Base-by-base conservation (phyloP, 1,139 yeast genomes). In the Suhomyces atakaporum region DNA sequence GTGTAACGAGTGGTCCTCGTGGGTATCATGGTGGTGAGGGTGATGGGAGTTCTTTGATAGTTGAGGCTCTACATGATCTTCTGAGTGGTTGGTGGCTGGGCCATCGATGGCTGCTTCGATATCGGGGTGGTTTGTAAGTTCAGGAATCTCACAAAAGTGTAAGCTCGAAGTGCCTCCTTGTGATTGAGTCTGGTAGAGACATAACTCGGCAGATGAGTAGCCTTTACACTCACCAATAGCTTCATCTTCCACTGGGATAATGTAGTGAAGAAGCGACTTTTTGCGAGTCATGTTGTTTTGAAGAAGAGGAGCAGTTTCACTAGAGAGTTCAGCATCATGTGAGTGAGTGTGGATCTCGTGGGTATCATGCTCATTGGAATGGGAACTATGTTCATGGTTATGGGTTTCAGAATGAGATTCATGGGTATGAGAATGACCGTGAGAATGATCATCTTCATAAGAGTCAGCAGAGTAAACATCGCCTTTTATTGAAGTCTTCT, bases 171-270 rank as follows among this genome's bases (percentile, higher is more conserved):
- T 42, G 16, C 29, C 30, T 4, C 20, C 26, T 5, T 25, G 16
- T 5, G 27, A 16, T 19, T 33, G 30, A 16, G 25, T 26, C 10
- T 39, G 31, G 31, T 49, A 49, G 5, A 54, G 44, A 27, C 62
- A 58, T 10, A 53, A 45, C 44, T 73, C 78, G 0, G 78, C 75
- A 19, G 76, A 69, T 1, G 75, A 54, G 47, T 72, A 76, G 1
- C 82, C 82, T 56, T 73, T 73, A 49, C 82, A 77, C 44, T 72
- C 77, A 2, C 81, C 78, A 26, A 60, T 46, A 16, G 47, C 41
- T 11, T 49, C 54, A n/a, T 54, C 59, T 16, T 58, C 53, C 9
- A 29, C 29, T 10, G 46, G 44, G 2, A 45, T 44, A 31, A 66
- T 48, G 31, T 51, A 53, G 41, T 63, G 66, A 22, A 63, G 39